These are phyloP conservation scores for Thielaviopsis musarum DNA, from an alignment of 2,329 filamentous ascomycete species.

Conservation along the genomic window DNA sequence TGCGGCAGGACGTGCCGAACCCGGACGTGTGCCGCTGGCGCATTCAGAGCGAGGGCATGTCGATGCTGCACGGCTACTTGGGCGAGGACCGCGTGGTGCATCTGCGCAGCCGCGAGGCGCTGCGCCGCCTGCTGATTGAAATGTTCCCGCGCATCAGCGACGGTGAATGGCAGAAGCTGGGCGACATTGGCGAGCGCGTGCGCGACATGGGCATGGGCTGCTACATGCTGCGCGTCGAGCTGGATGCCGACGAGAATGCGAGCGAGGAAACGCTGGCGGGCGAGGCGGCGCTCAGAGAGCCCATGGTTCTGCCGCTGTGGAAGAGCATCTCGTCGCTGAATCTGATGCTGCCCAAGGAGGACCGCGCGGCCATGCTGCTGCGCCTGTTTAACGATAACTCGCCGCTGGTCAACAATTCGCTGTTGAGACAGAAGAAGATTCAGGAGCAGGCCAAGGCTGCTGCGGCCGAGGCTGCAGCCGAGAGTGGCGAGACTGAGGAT, in stretches of 20 bases:
- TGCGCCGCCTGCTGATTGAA: constrained; percentile 71
- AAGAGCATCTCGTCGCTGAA: constrained; percentile 83
- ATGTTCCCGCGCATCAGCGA: constrained; percentile 87
- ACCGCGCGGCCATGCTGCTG: constrained; percentile 79
- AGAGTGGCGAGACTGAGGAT: constrained; percentile 14
- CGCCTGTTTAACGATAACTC: constrained; percentile 81
- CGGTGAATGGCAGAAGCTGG: constrained; percentile 56
- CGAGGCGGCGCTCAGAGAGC: constrained; percentile 42
- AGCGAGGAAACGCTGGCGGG: constrained; percentile 6
- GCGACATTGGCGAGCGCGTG: constrained; percentile 75
- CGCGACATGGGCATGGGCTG: constrained; percentile 75
- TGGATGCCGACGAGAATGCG: constrained; percentile 38
- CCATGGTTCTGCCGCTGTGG: constrained; percentile 85
- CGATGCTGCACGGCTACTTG: constrained; percentile 81
- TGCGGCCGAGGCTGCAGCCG: constrained; percentile 17
- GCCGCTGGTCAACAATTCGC: constrained; percentile 56
- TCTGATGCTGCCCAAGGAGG: constrained; percentile 96
- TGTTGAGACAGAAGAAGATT: constrained; percentile 30
- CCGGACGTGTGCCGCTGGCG: constrained; percentile 83
- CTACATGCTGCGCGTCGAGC: constrained; percentile 72
- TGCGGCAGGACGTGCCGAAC: constrained; percentile 86
- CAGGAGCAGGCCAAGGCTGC: constrained; percentile 20
- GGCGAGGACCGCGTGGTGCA: constrained; percentile 59
- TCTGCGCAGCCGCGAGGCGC: constrained; percentile 60
- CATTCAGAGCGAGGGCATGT: constrained; percentile 86